phyloP scores from a whole-genome alignment of 2,329 filamentous ascomycete genomes.

The Clonostachys rhizophaga region DNA sequence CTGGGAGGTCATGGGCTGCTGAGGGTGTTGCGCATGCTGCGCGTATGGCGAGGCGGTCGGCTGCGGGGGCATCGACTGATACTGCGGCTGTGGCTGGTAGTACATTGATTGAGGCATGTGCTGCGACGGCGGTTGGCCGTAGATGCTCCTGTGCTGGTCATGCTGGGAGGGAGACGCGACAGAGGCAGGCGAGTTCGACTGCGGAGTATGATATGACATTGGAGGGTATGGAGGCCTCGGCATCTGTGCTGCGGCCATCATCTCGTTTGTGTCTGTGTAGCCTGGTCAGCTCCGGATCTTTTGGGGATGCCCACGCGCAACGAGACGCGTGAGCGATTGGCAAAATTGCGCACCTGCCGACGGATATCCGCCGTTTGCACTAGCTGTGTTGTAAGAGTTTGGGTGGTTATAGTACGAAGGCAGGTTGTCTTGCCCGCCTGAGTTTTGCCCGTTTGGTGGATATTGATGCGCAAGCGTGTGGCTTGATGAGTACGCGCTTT shows the following conservation, averaged over 20 bases:
- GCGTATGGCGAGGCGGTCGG: slow-evolving; percentile 54
- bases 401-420: slow-evolving; percentile 77
- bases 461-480: slow-evolving; percentile 65
- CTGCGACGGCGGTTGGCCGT: slow-evolving; percentile 73
- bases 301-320: neutral
- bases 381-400: slow-evolving; percentile 78
- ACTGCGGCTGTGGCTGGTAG: slow-evolving; percentile 55
- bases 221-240: slow-evolving; percentile 80
- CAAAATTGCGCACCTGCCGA: slow-evolving; percentile 68
- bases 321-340: neutral
- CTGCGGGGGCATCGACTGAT: slow-evolving; percentile 64
- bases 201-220: slow-evolving; percentile 87
- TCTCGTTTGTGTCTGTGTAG: slow-evolving; percentile 51
- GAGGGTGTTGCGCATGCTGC: slow-evolving; percentile 46
- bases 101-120: slow-evolving; percentile 82
- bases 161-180: slow-evolving; percentile 86
- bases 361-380: slow-evolving; percentile 77
- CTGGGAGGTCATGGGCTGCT: slow-evolving; percentile 58
- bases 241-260: slow-evolving; percentile 64
- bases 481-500: slow-evolving; percentile 62
- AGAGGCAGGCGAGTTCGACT: slow-evolving; percentile 91
- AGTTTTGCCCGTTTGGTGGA: slow-evolving; percentile 58
- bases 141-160: slow-evolving; percentile 85
- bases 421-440: slow-evolving; percentile 59
- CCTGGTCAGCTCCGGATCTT: slow-evolving; percentile 8